These are phyloP conservation scores for Hypericum androsaemum DNA, from an alignment of 345 rosid genomes.

Conservation along the genomic window DNA sequence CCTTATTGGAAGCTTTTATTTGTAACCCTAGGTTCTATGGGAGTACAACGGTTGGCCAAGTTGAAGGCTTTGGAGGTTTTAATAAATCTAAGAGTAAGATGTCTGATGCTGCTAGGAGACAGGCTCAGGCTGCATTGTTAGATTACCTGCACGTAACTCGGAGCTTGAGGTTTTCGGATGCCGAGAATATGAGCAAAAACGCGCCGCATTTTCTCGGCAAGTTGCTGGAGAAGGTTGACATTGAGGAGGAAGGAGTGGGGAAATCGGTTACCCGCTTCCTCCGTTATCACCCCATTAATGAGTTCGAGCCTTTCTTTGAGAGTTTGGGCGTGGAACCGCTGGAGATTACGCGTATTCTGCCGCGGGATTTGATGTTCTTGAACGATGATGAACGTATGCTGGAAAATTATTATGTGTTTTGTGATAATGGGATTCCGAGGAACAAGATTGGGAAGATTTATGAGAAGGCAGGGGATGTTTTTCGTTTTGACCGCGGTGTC, in stretches of 20 bases:
- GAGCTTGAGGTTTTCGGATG: conserved; percentile 43
- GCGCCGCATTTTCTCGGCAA: conserved; percentile 40
- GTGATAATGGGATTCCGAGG: conserved; percentile 47
- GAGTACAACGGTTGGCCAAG: conserved; percentile 7
- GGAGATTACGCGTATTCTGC: conserved; percentile 40
- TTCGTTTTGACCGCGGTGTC: conserved; percentile 35
- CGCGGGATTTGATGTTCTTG: conserved; percentile 38
- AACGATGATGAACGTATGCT: conserved; percentile 52
- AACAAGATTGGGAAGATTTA: conserved; percentile 50
- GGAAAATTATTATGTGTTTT: conserved; percentile 56
- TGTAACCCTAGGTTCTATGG: conserved; percentile 35
- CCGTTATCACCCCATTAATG: conserved; percentile 70
- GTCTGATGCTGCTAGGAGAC: conserved; percentile 23
- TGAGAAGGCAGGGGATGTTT: conserved; percentile 48
- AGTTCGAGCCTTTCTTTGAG: conserved; percentile 84
- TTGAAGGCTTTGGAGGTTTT: conserved; percentile 9
- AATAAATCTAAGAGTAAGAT: conserved; percentile 12
- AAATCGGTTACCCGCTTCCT: conserved; percentile 35
- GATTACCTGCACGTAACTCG: conserved; percentile 66
- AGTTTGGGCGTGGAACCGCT: conserved; percentile 54
- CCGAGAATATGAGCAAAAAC: conserved; percentile 60
- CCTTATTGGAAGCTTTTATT: conserved; percentile 3
- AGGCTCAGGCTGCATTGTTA: conserved; percentile 54
- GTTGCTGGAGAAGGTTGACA: conserved; percentile 30
- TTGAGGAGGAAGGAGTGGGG: conserved; percentile 23